These are phyloP conservation scores for Phylloporus scabripes DNA, from an alignment of 768 basidiomycete genomes.

Conservation along the genomic window DNA sequence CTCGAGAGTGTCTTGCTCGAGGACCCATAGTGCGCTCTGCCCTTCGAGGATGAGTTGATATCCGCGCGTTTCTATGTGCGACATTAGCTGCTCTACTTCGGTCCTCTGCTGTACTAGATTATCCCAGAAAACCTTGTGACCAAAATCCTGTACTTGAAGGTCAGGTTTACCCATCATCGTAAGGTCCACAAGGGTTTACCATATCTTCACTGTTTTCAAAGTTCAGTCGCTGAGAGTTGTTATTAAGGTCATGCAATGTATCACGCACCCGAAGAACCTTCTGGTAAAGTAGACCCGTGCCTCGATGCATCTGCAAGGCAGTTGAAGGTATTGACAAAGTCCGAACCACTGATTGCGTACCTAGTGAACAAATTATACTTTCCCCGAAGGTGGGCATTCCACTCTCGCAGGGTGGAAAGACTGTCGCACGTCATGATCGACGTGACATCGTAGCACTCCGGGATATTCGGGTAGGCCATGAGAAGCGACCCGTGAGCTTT, in stretches of 20 bases:
- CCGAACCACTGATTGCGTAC: conserved; percentile 9
- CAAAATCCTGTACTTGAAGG: conserved; percentile 31
- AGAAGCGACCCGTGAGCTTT: conserved; percentile 32
- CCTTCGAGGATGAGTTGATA: conserved; percentile 32
- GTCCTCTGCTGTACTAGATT: conserved; percentile 28
- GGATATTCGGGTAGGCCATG: conserved; percentile 24
- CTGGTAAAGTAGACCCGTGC: conserved; percentile 36
- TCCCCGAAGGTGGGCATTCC: conserved; percentile 28
- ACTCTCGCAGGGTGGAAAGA: conserved; percentile 28
- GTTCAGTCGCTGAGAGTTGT: not conserved
- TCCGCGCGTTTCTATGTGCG: conserved; percentile 30
- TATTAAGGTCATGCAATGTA: not conserved
- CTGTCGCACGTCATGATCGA: conserved; percentile 27
- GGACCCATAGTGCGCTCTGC: conserved; percentile 36
- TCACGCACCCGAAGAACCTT: conserved; percentile 37
- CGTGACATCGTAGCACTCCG: conserved; percentile 21
- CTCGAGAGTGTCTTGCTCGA: conserved; percentile 20
- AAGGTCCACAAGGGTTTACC: conserved; percentile 4
- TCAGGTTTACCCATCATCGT: not conserved
- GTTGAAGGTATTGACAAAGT: not conserved
- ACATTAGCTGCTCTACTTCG: conserved; percentile 29
- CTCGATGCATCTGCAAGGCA: conserved; percentile 31
- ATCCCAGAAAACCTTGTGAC: conserved; percentile 36
- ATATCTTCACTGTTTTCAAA: conserved; percentile 18
- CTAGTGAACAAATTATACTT: conserved; percentile 33